phyloP scores from a whole-genome alignment of 495 filamentous ascomycete species.

The Hypoxylon crocopeplum region DNA sequence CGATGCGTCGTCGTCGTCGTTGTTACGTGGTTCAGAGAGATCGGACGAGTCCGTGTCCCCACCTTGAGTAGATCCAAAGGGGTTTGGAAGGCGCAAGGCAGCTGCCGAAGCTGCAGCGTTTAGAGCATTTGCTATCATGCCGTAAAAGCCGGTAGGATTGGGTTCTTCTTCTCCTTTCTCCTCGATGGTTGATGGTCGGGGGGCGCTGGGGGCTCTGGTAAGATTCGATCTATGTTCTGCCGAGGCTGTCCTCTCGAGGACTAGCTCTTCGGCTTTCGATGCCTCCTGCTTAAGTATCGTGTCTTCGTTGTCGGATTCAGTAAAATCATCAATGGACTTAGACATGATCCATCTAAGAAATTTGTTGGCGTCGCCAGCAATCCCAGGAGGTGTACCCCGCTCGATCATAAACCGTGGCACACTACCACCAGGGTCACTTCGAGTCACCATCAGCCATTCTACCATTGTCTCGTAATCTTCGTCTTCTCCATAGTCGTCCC shows the following conservation, averaged over 20 bases:
- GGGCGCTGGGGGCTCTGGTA: not conserved
- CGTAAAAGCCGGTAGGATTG: conserved; percentile 57
- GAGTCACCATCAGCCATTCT: conserved; percentile 96
- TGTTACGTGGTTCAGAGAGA: conserved; percentile 14
- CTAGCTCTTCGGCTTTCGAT: conserved; percentile 20
- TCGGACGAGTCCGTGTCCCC: conserved; percentile 42
- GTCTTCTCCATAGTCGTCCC: conserved; percentile 45
- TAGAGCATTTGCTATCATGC: conserved; percentile 56
- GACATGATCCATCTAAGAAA: conserved; percentile 84
- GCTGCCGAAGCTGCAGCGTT: conserved; percentile 52
- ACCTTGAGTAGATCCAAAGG: conserved; percentile 39
- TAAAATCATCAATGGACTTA: conserved; percentile 54
- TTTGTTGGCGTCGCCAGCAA: conserved; percentile 80
- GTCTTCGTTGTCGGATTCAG: conserved; percentile 33
- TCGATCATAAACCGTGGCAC: conserved; percentile 96
- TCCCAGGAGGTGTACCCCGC: conserved; percentile 83
- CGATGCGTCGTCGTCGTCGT: conserved; percentile 42
- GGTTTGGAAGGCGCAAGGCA: conserved; percentile 42
- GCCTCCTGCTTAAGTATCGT: conserved; percentile 20
- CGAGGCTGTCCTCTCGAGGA: conserved; percentile 17
- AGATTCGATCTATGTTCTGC: conserved; percentile 9
- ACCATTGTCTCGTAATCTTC: conserved; percentile 65
- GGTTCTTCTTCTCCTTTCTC: conserved; percentile 44
- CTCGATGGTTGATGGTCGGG: conserved; percentile 10
- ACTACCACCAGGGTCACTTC: conserved; percentile 91